A percentile compares a stretch with the other conserved stretches of the same genome.
These are phyloP conservation scores for Botrytis porri DNA, from an alignment of 2,329 filamentous ascomycete genomes.

Conservation along the genomic window DNA sequence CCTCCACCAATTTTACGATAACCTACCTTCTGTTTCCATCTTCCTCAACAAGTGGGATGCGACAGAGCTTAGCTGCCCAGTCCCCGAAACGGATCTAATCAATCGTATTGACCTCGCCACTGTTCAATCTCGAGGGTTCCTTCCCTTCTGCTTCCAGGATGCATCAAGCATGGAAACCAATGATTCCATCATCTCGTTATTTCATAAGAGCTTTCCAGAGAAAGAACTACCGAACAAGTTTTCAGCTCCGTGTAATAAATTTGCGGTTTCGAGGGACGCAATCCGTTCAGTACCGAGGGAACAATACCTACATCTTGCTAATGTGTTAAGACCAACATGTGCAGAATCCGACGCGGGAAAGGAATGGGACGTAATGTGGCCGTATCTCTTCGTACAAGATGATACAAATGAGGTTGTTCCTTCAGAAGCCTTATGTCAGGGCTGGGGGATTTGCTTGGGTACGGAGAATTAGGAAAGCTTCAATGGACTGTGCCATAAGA, in stretches of 20 bases:
- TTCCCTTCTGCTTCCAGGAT: constrained; percentile 11
- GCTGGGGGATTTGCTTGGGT: background rate
- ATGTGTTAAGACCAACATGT: background rate
- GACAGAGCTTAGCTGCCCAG: background rate
- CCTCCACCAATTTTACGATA: background rate
- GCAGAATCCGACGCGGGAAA: background rate
- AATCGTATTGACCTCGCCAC: background rate
- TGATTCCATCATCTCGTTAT: background rate
- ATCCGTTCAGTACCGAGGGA: background rate
- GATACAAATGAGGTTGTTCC: background rate
- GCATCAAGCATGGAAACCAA: background rate
- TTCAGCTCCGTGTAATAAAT: background rate
- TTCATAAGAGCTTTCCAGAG: background rate
- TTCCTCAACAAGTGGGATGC: background rate
- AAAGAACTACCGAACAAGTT: background rate
- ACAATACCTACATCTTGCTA: constrained; percentile 1
- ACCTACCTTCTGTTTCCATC: background rate
- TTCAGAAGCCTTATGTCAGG: constrained; percentile 1
- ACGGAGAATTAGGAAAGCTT: background rate
- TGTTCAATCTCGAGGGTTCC: background rate
- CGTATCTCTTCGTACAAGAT: background rate
- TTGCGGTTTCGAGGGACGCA: background rate
- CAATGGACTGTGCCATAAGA: background rate
- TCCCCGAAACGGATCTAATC: background rate
- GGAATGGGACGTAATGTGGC: constrained; percentile 7